Conservation (phyloP, 2,329 filamentous ascomycete species). For the Coniochaeta sp. region DNA sequence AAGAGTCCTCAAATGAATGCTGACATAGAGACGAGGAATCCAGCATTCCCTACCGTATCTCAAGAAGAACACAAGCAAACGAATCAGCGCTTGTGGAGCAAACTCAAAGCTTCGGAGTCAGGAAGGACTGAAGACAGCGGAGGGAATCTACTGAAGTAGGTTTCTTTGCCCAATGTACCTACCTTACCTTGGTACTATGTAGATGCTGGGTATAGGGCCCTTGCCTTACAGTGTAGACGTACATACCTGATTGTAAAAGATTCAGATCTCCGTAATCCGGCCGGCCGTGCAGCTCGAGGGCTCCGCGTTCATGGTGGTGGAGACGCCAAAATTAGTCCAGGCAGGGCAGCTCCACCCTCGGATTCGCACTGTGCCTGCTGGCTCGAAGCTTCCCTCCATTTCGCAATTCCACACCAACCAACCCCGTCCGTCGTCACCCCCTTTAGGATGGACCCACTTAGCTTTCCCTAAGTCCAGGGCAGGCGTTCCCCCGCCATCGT, state of each 20-base stretch:
- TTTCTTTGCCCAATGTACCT: too few species aligned
- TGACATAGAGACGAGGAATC: not conserved
- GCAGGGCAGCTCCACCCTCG: not conserved
- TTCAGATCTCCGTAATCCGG: not conserved
- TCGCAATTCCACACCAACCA: constrained; percentile 9
- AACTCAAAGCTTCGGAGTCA: not conserved
- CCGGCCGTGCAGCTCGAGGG: not conserved
- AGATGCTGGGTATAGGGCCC: too few species aligned
- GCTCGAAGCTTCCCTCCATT: constrained; percentile 8
- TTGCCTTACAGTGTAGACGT: too few species aligned
- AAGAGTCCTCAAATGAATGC: not conserved
- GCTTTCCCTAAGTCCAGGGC: not conserved
- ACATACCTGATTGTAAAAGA: too few species aligned
- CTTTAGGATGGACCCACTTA: not conserved
- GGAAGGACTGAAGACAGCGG: not conserved
- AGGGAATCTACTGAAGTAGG: too few species aligned
- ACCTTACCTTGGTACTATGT: too few species aligned
- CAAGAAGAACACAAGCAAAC: not conserved
- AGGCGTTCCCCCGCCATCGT: constrained; percentile 19
- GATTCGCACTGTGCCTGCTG: constrained; percentile 7
- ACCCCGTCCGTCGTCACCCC: not conserved
- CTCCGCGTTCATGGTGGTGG: not conserved
- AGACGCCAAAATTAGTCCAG: not conserved
- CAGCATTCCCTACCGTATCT: not conserved
- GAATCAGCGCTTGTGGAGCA: not conserved